These are phyloP conservation scores for Plasmodium adleri DNA, from an alignment of 169 alveolate genomes.

Conservation along the genomic window DNA sequence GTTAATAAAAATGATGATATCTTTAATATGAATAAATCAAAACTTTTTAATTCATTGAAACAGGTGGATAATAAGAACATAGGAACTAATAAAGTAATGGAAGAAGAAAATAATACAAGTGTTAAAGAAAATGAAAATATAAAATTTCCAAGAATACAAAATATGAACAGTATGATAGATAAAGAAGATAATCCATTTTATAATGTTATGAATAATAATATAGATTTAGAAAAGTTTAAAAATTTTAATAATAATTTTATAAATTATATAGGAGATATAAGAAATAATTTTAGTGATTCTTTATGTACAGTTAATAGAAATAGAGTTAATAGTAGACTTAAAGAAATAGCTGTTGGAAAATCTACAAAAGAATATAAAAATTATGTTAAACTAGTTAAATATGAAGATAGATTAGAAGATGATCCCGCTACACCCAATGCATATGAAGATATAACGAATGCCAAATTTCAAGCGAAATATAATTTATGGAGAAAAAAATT, in stretches of 20 bases:
- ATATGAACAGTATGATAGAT: neutral
- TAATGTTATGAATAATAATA: slow-evolving; percentile 62
- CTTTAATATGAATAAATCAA: neutral
- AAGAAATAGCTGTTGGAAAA: slow-evolving; percentile 87
- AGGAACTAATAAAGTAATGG: neutral
- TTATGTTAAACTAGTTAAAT: slow-evolving; percentile 82
- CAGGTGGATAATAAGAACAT: neutral
- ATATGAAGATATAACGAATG: slow-evolving; percentile 82
- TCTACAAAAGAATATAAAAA: slow-evolving; percentile 87
- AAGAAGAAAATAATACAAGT: neutral
- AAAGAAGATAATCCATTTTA: slow-evolving; percentile 32
- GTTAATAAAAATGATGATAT: neutral
- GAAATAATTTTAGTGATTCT: slow-evolving; percentile 55
- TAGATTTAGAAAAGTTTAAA: slow-evolving; percentile 73
- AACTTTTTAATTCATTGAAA: neutral
- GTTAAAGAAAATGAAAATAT: neutral
- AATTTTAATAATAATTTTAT: slow-evolving; percentile 74
- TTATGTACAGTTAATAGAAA: slow-evolving; percentile 24
- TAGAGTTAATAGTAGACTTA: slow-evolving; percentile 81
- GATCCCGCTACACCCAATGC: slow-evolving; percentile 87
- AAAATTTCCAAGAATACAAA: no score
- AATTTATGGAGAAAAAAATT: slow-evolving; percentile 84
- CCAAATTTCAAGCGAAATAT: slow-evolving; percentile 83
- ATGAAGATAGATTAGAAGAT: slow-evolving; percentile 82
- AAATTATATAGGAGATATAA: slow-evolving; percentile 58